Conservation (phyloP, 148 eudicot genomes). For the Vaccinium corymbosum region DNA sequence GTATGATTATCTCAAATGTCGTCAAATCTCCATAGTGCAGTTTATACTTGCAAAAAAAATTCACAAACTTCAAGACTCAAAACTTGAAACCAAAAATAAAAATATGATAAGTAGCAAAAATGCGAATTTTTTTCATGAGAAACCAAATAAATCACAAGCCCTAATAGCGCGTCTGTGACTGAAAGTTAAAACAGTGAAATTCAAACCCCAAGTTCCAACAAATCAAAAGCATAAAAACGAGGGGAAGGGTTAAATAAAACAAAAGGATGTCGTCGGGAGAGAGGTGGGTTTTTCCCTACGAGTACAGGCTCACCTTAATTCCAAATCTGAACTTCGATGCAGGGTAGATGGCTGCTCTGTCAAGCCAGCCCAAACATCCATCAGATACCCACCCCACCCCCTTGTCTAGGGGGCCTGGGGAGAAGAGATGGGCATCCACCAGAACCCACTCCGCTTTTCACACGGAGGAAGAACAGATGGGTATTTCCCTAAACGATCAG, state of each 20-base stretch:
- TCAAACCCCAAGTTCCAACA: no score
- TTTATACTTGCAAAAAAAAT: background rate
- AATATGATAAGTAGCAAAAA: background rate
- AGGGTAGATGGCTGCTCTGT: background rate
- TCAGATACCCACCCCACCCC: background rate
- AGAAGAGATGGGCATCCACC: no score
- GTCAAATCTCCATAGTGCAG: background rate
- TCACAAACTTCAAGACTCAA: background rate
- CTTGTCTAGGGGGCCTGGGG: no score
- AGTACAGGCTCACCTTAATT: background rate
- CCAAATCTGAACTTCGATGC: background rate
- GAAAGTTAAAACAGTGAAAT: no score
- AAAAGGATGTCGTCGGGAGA: background rate
- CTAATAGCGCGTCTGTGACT: background rate
- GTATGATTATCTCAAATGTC: background rate
- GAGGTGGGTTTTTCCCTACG: background rate
- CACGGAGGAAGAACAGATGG: no score
- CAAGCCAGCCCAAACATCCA: background rate
- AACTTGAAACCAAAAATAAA: background rate
- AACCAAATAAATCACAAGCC: constrained; percentile 5
- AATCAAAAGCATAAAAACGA: no score
- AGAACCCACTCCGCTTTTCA: no score
- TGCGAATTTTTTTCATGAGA: background rate
- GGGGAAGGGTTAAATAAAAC: no score
- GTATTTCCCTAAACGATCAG: background rate